phyloP scores from a whole-genome alignment of 176 grass and related monocot genomes.

The Aegilops sharonensis region DNA sequence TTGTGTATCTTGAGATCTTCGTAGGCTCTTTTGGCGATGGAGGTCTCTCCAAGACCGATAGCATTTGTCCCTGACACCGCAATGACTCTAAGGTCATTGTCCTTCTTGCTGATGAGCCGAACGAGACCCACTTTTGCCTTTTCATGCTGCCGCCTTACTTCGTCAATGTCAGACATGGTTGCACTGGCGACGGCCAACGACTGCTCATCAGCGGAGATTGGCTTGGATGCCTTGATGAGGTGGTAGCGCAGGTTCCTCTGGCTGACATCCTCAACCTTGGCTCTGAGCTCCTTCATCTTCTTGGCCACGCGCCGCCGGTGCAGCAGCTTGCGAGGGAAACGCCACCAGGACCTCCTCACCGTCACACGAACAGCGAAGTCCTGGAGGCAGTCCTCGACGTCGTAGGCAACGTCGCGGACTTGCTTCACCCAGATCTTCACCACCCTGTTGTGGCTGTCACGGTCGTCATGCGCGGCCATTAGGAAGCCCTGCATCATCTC shows the following conservation, averaged over 20 bases:
- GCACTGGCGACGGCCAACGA: background rate
- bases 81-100: background rate
- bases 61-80: background rate
- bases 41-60: background rate
- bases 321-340: rapidly evolving
- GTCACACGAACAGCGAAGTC: background rate
- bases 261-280: slow-evolving; percentile 33
- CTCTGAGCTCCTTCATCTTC: slow-evolving; percentile 19
- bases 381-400: slow-evolving; percentile 40
- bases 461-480: background rate
- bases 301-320: background rate
- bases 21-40: background rate
- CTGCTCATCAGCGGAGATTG: rapidly evolving
- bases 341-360: background rate
- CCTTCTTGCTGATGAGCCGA: background rate
- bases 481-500: slow-evolving; percentile 46
- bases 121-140: background rate
- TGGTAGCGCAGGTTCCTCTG: slow-evolving; percentile 7
- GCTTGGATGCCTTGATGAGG: background rate
- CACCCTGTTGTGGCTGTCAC: background rate
- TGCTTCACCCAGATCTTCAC: slow-evolving; percentile 47
- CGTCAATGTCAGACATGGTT: background rate
- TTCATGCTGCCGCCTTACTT: background rate
- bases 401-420: slow-evolving; percentile 36
- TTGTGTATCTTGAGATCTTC: background rate